A percentile compares a stretch with the other conserved stretches of the same genome.
Conservation (phyloP, 352 stramenopile genomes). For the Phytophthora constricta region DNA sequence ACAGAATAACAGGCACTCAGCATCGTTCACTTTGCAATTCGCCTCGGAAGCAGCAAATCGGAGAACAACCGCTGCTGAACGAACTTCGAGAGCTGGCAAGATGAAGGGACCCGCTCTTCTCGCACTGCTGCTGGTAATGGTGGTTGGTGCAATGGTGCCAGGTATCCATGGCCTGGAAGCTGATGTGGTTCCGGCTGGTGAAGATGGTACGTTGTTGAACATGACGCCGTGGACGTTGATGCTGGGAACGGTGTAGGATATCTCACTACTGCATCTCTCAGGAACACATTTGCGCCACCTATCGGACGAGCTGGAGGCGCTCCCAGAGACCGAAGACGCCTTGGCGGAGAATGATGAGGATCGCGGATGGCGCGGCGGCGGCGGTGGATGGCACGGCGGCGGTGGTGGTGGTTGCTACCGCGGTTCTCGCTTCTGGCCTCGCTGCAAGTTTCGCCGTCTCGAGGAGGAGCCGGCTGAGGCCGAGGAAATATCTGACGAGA, state of each 20-base stretch:
- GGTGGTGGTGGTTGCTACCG: background rate
- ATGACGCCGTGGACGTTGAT: background rate
- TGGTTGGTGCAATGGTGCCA: background rate
- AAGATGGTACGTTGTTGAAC: background rate
- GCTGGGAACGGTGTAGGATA: too few relatives aligned
- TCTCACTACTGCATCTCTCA: too few relatives aligned
- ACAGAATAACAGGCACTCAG: background rate
- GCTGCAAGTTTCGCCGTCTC: background rate
- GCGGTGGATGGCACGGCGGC: background rate
- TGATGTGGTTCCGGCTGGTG: background rate
- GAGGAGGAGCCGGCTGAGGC: background rate
- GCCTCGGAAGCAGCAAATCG: background rate
- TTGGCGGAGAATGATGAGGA: background rate
- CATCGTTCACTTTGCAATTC: background rate
- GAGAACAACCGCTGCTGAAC: background rate
- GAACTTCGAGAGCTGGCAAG: too few relatives aligned
- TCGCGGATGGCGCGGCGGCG: background rate
- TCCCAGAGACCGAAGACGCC: background rate
- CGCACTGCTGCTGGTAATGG: background rate
- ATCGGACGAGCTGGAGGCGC: background rate
- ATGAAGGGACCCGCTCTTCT: background rate
- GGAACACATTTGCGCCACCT: background rate
- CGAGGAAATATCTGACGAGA: background rate
- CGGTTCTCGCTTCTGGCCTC: background rate
- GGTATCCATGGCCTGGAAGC: background rate